Evolutionary conservation across 2,329 filamentous ascomycete genomes (phyloP), one percentile per base, ranked within the genome.

Genomic region (Colletotrichum orchidophilum): DNA sequence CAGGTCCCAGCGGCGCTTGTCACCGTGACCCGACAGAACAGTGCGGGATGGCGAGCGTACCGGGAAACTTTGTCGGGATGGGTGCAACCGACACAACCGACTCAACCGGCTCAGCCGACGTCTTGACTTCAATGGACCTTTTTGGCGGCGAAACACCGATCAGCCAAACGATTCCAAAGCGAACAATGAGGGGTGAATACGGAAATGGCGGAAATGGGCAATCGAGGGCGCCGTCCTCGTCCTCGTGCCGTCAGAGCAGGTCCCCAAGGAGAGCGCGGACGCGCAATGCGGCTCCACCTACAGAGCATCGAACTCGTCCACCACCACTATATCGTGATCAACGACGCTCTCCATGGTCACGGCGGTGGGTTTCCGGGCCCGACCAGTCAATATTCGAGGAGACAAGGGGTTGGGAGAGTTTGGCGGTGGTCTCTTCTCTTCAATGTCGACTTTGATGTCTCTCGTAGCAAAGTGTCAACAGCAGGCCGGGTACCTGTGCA

Each of bases 261-360:
- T 15, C 15, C 60, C 6, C 31, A 15, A 49, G 29, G 35, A 27
- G 66, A 18, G 15, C 39, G 39, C 39, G 18, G 39, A 64, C 54
- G 54, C 54, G 59, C 58, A 65, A 60, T 55, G 66, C 39, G 26
- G 52, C 49, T 70, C 65, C 60, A 82, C 86, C 74, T 79, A 89
- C 87, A 89, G 79, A 54, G 86, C 86, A 76, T 88, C 87, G 74
- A 88, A 88, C 77, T 88, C 87, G 46, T 87, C 84, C 66, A 87
- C 83, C 31, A 81, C 73, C 50, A 87, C 80, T 70, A 87, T 76
- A 71, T 84, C 79, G 73, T 84, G 80, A 64, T 83, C 70, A 60
- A 72, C 29, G n/a, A 35, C 79, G 63, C 81, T 73, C 12, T 79
- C 79, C 74, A 77, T 57, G 52, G 33, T 52, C 49, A 52, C 49